Conservation (phyloP, 345 rosid species). For the Geranium brycei region DNA sequence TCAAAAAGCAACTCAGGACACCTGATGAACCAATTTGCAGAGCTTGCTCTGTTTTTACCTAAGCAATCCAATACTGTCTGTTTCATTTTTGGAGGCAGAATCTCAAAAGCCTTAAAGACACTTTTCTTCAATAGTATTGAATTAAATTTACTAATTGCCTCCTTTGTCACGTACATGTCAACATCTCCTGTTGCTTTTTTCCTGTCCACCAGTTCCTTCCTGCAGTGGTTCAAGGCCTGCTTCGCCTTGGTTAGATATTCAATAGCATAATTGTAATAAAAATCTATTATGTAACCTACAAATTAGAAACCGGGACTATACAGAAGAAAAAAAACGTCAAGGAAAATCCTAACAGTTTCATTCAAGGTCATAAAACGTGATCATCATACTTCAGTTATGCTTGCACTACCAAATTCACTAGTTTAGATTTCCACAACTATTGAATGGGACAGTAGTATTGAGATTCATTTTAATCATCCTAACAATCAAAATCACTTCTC, state of each 20-base stretch:
- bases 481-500: not conserved
- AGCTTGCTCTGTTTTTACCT: not conserved
- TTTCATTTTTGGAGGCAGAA: not conserved
- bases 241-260: not conserved
- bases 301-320: too few species aligned
- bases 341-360: too few species aligned
- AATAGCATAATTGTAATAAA: too few species aligned
- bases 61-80: not conserved
- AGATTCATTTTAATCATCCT: not conserved
- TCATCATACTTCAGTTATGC: too few species aligned
- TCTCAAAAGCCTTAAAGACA: not conserved
- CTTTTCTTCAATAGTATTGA: not conserved
- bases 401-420: too few species aligned
- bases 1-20: not conserved
- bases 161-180: not conserved
- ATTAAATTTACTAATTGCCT: not conserved
- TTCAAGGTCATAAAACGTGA: too few species aligned
- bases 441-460: not conserved
- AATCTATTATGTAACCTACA: too few species aligned
- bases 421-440: too few species aligned
- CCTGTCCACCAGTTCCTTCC: not conserved
- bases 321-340: too few species aligned
- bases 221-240: not conserved
- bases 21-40: not conserved
- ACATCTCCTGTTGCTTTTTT: not conserved